These are phyloP conservation scores for Gillenia trifoliata DNA, from an alignment of 306 rosid genomes.

Conservation along the genomic window DNA sequence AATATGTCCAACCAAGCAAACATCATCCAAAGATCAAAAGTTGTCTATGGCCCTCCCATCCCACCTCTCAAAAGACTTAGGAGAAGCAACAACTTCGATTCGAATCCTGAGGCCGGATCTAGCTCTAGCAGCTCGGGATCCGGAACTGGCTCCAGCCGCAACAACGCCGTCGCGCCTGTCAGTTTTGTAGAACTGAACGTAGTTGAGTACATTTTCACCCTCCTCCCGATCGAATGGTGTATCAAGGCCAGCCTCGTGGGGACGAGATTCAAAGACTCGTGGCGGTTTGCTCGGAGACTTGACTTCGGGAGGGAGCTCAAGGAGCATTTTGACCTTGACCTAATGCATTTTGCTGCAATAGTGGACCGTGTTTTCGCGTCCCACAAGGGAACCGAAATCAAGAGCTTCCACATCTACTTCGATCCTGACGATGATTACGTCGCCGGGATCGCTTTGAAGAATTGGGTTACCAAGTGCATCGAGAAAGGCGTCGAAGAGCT, in stretches of 20 bases:
- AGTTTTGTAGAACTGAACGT: not conserved
- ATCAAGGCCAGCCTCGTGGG: not conserved
- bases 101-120: not conserved
- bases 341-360: not conserved
- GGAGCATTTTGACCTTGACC: rapidly evolving
- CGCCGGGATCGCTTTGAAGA: not conserved
- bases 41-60: not conserved
- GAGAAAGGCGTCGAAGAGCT: slow-evolving; percentile 22
- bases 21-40: not conserved
- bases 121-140: too few species aligned
- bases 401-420: slow-evolving; percentile 9
- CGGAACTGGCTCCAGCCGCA: not conserved
- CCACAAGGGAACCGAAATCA: slow-evolving; percentile 6
- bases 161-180: too few species aligned
- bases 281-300: slow-evolving; percentile 9
- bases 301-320: slow-evolving; percentile 12
- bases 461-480: slow-evolving; percentile 21
- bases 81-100: not conserved
- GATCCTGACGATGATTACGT: not conserved
- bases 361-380: slow-evolving; percentile 12
- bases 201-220: slow-evolving; percentile 15
- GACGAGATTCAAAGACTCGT: not conserved
- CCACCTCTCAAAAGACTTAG: too few species aligned
- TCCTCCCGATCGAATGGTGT: slow-evolving; percentile 27
- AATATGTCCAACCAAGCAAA: not conserved